Base-by-base conservation (phyloP, 352 stramenopile species). In the Blastocystis sp. region DNA sequence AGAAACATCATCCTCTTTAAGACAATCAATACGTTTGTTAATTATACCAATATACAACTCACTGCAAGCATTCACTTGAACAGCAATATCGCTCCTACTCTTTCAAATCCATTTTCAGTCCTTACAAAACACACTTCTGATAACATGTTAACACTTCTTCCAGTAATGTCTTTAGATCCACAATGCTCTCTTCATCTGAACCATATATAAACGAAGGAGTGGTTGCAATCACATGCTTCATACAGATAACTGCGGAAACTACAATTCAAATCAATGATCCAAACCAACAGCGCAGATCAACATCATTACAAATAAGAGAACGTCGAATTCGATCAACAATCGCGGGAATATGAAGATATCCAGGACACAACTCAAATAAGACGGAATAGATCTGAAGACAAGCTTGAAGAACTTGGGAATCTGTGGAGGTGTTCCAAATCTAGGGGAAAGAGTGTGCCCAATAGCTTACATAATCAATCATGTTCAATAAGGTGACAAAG, bases 401-500 rank as follows among this genome's bases (percentile, higher is more conserved):
- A 6, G 56, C 32, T 61, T 87, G 43, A 3, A 87, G 24, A n/a
- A 87, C 59, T 42, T 87, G 59, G 16, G 77, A 74, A 42, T 87
- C 43, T 37, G 27, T 87, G 52, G 39, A 87, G 21, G 65, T 87
- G 29, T 57, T 87, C 77, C 65, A 87, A 54, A 87, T 87, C 59
- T 87, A 66, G 5, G 29, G 12, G 12, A 74, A 19, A 78, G 5
- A 14, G 5, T 5, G 3, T n/a, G 21, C 1, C 3, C 7, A 27
- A 46, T 56, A 24, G n/a, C 39, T 6, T 21, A 87, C 65, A 54
- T 74, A 87, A 39, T 87, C 65, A 39, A 78, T 87, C 29, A 78
- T 87, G 42, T 87, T 87, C 37, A 87, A 69, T 35, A 87, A 42
- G 29, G 65, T 77, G 54, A 87, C 19, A 54, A 77, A 87, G 24